Conservation (phyloP, 2,329 filamentous ascomycete genomes). For the Pseudodiploospora longispora region DNA sequence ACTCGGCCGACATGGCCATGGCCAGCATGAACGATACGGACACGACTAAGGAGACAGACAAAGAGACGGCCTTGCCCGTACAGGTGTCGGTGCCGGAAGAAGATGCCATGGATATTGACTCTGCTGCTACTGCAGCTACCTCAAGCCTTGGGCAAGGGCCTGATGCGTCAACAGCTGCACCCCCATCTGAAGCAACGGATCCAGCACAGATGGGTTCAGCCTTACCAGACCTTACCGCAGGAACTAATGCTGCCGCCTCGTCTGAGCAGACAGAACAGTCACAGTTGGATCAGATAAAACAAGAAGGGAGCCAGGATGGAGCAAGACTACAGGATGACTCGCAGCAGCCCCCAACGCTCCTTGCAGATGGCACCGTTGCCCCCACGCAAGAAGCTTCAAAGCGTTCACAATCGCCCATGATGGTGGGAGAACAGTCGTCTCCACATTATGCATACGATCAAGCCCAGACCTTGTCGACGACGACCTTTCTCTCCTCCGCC, state of each 20-base stretch:
- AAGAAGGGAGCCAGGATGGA: too few relatives aligned
- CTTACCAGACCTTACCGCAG: too few relatives aligned
- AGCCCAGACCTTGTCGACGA: constrained; percentile 54
- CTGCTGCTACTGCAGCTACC: background rate
- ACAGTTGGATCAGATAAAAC: too few relatives aligned
- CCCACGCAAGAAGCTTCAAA: constrained; percentile 10
- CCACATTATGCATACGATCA: constrained; percentile 40
- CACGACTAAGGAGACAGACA: constrained; percentile 14
- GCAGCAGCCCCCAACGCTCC: background rate
- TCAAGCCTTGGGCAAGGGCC: too few relatives aligned
- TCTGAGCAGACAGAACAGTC: too few relatives aligned
- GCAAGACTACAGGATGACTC: too few relatives aligned
- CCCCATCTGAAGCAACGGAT: too few relatives aligned
- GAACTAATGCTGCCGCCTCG: too few relatives aligned
- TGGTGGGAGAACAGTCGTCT: constrained; percentile 28
- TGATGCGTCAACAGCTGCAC: background rate
- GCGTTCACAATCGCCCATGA: constrained; percentile 14
- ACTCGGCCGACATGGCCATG: constrained; percentile 36
- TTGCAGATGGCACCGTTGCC: background rate
- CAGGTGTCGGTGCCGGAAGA: background rate
- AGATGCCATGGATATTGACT: constrained; percentile 11
- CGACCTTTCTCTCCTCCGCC: constrained; percentile 79
- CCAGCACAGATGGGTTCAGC: too few relatives aligned
- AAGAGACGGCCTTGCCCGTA: constrained; percentile 14
- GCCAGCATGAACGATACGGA: constrained; percentile 25